These are phyloP conservation scores for Mortierella sp. DNA, from an alignment of 371 early-diverging fungal genomes.

Conservation along the genomic window DNA sequence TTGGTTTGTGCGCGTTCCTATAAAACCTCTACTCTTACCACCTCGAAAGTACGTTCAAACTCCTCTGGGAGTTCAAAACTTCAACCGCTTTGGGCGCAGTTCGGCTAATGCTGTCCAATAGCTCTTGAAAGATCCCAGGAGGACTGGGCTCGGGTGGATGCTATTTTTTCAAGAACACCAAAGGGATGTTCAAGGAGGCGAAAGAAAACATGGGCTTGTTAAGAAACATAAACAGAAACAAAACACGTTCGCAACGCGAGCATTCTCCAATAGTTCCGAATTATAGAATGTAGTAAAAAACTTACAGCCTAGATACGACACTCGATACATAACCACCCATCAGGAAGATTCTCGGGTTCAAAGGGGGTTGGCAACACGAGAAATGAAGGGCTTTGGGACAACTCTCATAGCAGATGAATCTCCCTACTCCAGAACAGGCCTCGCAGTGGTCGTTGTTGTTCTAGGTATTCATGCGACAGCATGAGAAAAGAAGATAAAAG, in stretches of 20 bases:
- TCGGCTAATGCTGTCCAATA: conserved; percentile 55
- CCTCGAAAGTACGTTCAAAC: conserved; percentile 63
- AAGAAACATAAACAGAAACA: no score
- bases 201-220: no score
- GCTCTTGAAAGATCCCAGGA: conserved; percentile 51
- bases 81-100: conserved; percentile 62
- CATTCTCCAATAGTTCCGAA: no score
- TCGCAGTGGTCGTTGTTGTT: conserved; percentile 75
- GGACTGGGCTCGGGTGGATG: conserved; percentile 20
- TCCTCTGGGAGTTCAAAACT: conserved; percentile 63
- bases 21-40: conserved; percentile 49
- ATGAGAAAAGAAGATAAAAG: not conserved
- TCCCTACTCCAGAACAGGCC: conserved; percentile 72
- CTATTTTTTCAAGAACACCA: conserved; percentile 3
- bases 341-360: conserved; percentile 65
- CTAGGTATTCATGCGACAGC: conserved; percentile 23
- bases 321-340: conserved; percentile 76
- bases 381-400: conserved; percentile 86
- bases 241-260: no score
- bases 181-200: not conserved
- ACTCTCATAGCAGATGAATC: conserved; percentile 80
- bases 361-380: conserved; percentile 81
- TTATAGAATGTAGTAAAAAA: not conserved
- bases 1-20: no score
- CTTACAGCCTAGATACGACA: conserved; percentile 55